A percentile compares a stretch with the other conserved stretches of the same genome.
Conservation (phyloP, 179 eudicot genomes). For the Beta lomatogona region DNA sequence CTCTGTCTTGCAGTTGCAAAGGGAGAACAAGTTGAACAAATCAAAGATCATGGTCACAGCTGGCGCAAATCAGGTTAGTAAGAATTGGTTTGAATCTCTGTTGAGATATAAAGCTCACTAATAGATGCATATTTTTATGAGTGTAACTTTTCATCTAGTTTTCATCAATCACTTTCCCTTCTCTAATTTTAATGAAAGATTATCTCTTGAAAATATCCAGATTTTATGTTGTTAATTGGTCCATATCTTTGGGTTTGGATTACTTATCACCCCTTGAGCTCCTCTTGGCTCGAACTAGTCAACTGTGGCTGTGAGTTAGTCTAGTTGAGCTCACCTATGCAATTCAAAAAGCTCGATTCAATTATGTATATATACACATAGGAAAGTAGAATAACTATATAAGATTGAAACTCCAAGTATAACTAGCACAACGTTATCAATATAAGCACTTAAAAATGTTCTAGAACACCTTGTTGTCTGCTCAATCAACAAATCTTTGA, state of each 20-base stretch:
- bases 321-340: neutral
- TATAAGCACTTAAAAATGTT: neutral
- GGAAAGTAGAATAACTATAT: neutral
- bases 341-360: neutral
- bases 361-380: neutral
- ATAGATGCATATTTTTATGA: neutral
- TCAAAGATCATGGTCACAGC: conserved; percentile 98
- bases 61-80: conserved; percentile 93
- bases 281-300: neutral
- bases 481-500: neutral
- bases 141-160: neutral
- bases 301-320: neutral
- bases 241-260: neutral
- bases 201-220: neutral
- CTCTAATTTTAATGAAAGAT: neutral
- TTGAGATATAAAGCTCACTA: neutral
- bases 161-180: neutral
- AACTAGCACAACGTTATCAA: neutral
- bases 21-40: conserved; percentile 73
- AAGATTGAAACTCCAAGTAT: neutral
- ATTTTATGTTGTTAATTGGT: neutral
- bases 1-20: conserved; percentile 55
- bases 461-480: neutral
- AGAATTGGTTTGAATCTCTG: conserved; percentile 4
- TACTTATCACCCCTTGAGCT: neutral